Percentiles rank a stretch among this genome's conserved stretches.
Evolutionary conservation across 495 filamentous ascomycete genomes (phyloP).

Genomic region (Penicillium alfredii): DNA sequence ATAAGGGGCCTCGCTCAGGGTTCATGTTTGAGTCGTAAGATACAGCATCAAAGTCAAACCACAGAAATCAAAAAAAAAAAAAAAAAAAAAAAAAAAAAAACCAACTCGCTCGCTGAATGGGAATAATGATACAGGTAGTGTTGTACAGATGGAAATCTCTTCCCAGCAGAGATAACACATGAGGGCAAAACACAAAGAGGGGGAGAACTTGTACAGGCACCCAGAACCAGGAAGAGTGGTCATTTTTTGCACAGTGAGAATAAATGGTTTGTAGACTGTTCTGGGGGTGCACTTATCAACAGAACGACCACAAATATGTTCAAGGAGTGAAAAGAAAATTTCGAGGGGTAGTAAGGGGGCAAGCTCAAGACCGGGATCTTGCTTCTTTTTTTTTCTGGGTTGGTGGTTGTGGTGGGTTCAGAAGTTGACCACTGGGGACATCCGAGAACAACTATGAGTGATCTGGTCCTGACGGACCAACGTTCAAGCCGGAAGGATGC

Average conservation of each 20-base stretch:
- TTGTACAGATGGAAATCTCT: conserved; percentile 6
- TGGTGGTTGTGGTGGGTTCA: not conserved
- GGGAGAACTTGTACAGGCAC: not conserved
- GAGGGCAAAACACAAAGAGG: too few species aligned
- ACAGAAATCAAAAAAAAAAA: not conserved
- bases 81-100: conserved; percentile 3
- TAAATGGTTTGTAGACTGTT: conserved; percentile 19
- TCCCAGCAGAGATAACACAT: conserved; percentile 7
- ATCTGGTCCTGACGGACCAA: not conserved
- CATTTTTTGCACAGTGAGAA: conserved; percentile 4
- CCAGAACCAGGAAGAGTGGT: conserved; percentile 4
- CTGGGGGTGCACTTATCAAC: too few species aligned
- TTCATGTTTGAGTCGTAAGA: too few species aligned
- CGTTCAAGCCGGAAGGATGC: not conserved
- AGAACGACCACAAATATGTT: conserved; percentile 7
- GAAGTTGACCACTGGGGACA: conserved; percentile 1
- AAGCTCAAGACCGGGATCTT: conserved; percentile 4
- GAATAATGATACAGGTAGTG: conserved; percentile 3
- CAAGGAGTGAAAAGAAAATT: conserved; percentile 1
- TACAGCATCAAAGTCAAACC: not conserved
- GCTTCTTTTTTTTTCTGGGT: conserved; percentile 3
- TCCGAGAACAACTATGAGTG: conserved; percentile 2
- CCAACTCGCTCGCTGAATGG: conserved; percentile 12
- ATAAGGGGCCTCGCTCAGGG: too few species aligned
- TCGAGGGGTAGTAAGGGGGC: not conserved